phyloP scores from a whole-genome alignment of 352 stramenopile genomes.

The Phytopythium delawarense region DNA sequence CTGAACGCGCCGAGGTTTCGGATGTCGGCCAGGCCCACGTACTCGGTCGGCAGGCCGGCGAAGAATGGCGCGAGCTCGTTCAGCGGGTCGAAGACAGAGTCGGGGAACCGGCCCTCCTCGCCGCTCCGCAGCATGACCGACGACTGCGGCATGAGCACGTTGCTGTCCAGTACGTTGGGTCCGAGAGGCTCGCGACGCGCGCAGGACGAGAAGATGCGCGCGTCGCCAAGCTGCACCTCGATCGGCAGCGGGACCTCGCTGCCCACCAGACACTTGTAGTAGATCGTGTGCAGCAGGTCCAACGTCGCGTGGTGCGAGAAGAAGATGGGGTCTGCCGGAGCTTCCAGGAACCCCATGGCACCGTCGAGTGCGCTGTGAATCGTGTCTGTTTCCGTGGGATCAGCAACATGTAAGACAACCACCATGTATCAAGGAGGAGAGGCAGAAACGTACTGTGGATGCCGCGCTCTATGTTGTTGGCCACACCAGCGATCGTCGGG shows the following conservation, averaged over 20 bases:
- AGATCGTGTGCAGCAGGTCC: slow-evolving; percentile 83
- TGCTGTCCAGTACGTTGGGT: slow-evolving; percentile 30
- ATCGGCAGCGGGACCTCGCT: slow-evolving; percentile 50
- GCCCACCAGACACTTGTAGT: slow-evolving; percentile 75
- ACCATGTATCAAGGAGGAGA: neutral
- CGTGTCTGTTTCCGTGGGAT: slow-evolving; percentile 40
- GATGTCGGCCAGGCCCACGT: slow-evolving; percentile 69
- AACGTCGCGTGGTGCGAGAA: slow-evolving; percentile 83
- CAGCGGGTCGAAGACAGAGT: slow-evolving; percentile 47
- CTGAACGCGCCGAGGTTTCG: slow-evolving; percentile 68
- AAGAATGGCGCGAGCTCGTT: slow-evolving; percentile 63
- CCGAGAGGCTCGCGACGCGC: slow-evolving; percentile 31
- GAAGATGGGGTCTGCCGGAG: slow-evolving; percentile 82
- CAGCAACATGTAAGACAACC: neutral
- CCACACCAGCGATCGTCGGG: slow-evolving; percentile 61
- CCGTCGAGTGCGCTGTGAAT: slow-evolving; percentile 71
- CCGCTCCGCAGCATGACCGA: slow-evolving; percentile 47
- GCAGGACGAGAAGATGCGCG: slow-evolving; percentile 58
- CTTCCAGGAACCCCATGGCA: slow-evolving; percentile 68
- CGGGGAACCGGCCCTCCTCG: slow-evolving; percentile 27
- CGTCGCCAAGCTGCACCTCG: slow-evolving; percentile 51
- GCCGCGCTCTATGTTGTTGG: slow-evolving; percentile 62
- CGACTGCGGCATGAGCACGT: slow-evolving; percentile 59
- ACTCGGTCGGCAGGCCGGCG: slow-evolving; percentile 46
- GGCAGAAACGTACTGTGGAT: slow-evolving; percentile 59